Conservation (phyloP, 495 filamentous ascomycete species). For the Xylaria scruposa region DNA sequence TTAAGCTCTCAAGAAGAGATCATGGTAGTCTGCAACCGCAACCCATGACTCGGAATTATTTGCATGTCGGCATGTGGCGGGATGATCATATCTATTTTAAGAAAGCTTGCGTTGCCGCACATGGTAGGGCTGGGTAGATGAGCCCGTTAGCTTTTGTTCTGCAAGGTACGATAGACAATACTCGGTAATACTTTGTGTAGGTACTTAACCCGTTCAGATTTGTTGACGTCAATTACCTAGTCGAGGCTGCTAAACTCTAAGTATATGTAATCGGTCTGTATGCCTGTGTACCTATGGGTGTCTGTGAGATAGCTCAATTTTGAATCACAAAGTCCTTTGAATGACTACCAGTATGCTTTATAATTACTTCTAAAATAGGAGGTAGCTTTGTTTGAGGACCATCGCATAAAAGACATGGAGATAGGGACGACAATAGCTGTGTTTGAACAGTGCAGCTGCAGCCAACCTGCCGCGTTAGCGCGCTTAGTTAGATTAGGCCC, state of each 20-base stretch:
- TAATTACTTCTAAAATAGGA: background rate
- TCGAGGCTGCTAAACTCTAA: background rate
- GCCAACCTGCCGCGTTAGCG: conserved; percentile 21
- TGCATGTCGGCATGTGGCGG: conserved; percentile 1
- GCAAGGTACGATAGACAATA: background rate
- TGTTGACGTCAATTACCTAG: background rate
- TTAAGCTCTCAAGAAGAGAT: background rate
- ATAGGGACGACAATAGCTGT: background rate
- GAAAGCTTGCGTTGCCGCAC: conserved; percentile 4
- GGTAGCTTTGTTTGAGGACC: background rate
- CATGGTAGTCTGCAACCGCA: background rate
- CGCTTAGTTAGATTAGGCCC: conserved; percentile 5
- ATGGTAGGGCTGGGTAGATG: conserved; percentile 8
- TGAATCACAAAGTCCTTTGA: background rate
- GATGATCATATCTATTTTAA: conserved; percentile 18
- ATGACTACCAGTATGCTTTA: background rate
- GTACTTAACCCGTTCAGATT: background rate
- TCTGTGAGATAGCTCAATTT: background rate
- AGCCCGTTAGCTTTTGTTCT: background rate
- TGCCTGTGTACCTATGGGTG: background rate
- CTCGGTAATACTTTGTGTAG: background rate
- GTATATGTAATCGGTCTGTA: background rate
- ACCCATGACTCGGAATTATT: background rate
- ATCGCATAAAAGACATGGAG: background rate
- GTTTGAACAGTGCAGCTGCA: background rate